Evolutionary conservation across 2,329 filamentous ascomycete genomes (phyloP).

Genomic region (Meredithiella fracta): DNA sequence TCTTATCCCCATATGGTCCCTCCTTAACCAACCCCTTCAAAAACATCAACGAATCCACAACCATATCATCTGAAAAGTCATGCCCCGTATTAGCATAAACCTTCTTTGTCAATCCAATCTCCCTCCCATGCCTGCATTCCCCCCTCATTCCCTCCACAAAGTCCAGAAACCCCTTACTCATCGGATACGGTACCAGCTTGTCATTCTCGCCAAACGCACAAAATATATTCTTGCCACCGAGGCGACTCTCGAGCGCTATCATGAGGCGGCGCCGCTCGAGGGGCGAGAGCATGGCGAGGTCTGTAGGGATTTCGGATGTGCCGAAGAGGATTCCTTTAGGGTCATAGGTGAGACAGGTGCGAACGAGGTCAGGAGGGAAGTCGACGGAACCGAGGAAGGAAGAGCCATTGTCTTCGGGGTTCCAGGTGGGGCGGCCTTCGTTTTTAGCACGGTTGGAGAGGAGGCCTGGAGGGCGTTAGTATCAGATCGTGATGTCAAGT

Average conservation of each 20-base stretch:
- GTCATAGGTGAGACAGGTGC: slow-evolving; percentile 48
- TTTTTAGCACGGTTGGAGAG: slow-evolving; percentile 63
- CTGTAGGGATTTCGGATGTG: slow-evolving; percentile 23
- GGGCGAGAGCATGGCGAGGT: slow-evolving; percentile 21
- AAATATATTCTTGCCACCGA: slow-evolving; percentile 48
- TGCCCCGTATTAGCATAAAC: slow-evolving; percentile 56
- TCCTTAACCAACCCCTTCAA: slow-evolving; percentile 32
- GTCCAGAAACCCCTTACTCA: slow-evolving; percentile 41
- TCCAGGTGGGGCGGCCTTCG: slow-evolving; percentile 48
- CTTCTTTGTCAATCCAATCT: slow-evolving; percentile 43
- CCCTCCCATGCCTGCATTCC: slow-evolving; percentile 39
- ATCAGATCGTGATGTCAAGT: not conserved
- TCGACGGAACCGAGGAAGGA: slow-evolving; percentile 61
- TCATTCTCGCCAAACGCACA: slow-evolving; percentile 51
- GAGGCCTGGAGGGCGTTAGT: slow-evolving; percentile 28
- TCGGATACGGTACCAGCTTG: slow-evolving; percentile 53
- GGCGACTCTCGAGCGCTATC: slow-evolving; percentile 22
- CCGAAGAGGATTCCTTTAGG: slow-evolving; percentile 60
- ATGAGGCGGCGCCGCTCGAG: slow-evolving; percentile 30
- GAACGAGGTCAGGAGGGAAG: slow-evolving; percentile 55
- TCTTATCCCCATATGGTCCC: slow-evolving; percentile 15
- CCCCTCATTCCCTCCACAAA: slow-evolving; percentile 40
- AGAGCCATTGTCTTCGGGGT: slow-evolving; percentile 35
- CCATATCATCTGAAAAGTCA: slow-evolving; percentile 51
- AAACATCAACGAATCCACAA: slow-evolving; percentile 47